Evolutionary conservation across 208 protist genomes (phyloP).

Genomic region (Leishmania guyanensis): DNA sequence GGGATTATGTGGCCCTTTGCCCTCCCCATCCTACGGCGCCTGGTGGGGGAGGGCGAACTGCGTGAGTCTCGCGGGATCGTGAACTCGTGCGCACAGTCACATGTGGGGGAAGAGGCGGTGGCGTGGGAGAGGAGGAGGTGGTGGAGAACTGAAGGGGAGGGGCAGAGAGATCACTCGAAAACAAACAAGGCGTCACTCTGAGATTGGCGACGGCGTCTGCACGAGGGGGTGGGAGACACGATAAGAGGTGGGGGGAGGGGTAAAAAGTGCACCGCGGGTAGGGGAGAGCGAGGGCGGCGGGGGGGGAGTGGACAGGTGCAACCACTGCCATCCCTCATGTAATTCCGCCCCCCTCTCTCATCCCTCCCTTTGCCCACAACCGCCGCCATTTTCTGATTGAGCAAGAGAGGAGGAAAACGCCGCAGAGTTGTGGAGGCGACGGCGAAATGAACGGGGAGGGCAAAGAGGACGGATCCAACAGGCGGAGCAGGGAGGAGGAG

Average conservation of each 20-base stretch:
- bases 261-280: no score
- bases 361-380: background rate
- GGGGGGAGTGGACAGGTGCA: no score
- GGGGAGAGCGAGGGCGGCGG: no score
- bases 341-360: background rate
- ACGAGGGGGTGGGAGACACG: background rate
- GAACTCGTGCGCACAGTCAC: background rate
- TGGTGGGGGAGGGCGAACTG: background rate
- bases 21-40: background rate
- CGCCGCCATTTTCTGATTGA: background rate
- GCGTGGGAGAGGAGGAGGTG: no score
- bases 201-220: background rate
- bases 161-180: background rate
- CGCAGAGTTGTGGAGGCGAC: background rate
- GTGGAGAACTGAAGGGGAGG: background rate
- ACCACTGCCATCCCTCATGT: background rate
- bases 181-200: background rate
- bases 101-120: background rate
- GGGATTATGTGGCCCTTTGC: no score
- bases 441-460: background rate
- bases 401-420: background rate
- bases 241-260: background rate
- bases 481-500: background rate
- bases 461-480: background rate
- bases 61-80: background rate